phyloP scores from a whole-genome alignment of 768 basidiomycete species.

The Agaricus sinodeliciosus region DNA sequence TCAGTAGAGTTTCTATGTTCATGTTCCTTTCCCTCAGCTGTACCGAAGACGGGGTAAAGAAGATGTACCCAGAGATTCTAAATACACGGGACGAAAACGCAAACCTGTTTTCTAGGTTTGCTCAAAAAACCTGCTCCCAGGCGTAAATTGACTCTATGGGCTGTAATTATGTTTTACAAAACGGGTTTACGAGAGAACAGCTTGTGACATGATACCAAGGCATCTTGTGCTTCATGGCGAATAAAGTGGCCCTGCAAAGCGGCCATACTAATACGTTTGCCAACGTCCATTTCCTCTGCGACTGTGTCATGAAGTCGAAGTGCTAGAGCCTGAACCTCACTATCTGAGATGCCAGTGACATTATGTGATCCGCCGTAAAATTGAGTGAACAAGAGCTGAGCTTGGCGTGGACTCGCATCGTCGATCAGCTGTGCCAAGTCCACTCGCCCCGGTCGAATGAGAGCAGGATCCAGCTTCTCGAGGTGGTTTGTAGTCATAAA shows the following conservation, averaged over 20 bases:
- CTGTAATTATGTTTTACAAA: constrained; percentile 3
- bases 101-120: constrained; percentile 61
- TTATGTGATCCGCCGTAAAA: constrained; percentile 65
- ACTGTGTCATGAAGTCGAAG: constrained; percentile 48
- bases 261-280: constrained; percentile 85
- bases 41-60: constrained; percentile 85
- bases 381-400: constrained; percentile 64
- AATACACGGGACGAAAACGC: constrained; percentile 90
- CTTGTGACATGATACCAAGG: constrained; percentile 43
- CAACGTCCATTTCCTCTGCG: constrained; percentile 39
- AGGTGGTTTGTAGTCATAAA: constrained; percentile 99
- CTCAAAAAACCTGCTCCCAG: not conserved
- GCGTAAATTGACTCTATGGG: not conserved
- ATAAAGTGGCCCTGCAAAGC: constrained; percentile 95
- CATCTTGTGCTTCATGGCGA: constrained; percentile 53
- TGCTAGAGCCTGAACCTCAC: constrained; percentile 39
- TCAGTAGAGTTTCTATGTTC: not conserved
- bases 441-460: constrained; percentile 93
- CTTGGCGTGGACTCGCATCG: constrained; percentile 82
- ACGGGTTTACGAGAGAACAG: constrained; percentile 30
- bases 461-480: constrained; percentile 82
- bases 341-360: constrained; percentile 21
- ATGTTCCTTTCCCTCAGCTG: constrained; percentile 34
- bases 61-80: constrained; percentile 77
- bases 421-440: constrained; percentile 81